Evolutionary conservation across 306 rosid species (phyloP).

Genomic region (Carpinus viminea): DNA sequence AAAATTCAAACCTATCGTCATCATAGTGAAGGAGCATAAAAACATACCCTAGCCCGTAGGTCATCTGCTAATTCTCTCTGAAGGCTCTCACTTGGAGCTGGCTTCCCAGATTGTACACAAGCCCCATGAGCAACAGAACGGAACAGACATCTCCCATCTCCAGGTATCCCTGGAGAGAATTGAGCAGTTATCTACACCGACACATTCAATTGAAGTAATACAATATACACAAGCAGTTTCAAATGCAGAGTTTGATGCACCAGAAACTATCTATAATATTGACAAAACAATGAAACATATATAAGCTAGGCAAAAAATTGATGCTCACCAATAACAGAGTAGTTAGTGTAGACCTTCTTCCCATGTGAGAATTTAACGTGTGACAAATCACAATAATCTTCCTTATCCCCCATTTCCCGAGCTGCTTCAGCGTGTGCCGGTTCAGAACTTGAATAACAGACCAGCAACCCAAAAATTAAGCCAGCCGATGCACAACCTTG

Average conservation of each 20-base stretch:
- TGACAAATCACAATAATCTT: conserved; percentile 38
- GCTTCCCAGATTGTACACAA: conserved; percentile 68
- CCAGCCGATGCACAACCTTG: conserved; percentile 62
- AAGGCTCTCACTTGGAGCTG: conserved; percentile 63
- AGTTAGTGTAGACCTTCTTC: conserved; percentile 75
- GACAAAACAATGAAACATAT: background rate
- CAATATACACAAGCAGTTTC: background rate
- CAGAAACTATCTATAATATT: background rate
- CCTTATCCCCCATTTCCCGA: conserved; percentile 35
- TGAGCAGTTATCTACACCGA: conserved; percentile 25
- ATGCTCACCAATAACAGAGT: conserved; percentile 78
- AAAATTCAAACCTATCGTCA: conserved; percentile 6
- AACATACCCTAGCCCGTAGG: conserved; percentile 65
- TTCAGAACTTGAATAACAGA: conserved; percentile 61
- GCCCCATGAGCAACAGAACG: conserved; percentile 91
- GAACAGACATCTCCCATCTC: conserved; percentile 95
- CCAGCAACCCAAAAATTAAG: conserved; percentile 63
- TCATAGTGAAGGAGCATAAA: conserved; percentile 12
- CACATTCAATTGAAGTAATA: background rate
- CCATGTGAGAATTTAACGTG: conserved; percentile 59
- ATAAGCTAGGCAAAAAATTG: conserved; percentile 5
- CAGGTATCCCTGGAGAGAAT: conserved; percentile 78
- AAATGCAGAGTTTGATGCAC: background rate
- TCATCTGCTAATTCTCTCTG: conserved; percentile 85
- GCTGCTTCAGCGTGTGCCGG: conserved; percentile 58